Conservation (phyloP, 1,139 yeast species). For the Scheffersomyces parashehatae region DNA sequence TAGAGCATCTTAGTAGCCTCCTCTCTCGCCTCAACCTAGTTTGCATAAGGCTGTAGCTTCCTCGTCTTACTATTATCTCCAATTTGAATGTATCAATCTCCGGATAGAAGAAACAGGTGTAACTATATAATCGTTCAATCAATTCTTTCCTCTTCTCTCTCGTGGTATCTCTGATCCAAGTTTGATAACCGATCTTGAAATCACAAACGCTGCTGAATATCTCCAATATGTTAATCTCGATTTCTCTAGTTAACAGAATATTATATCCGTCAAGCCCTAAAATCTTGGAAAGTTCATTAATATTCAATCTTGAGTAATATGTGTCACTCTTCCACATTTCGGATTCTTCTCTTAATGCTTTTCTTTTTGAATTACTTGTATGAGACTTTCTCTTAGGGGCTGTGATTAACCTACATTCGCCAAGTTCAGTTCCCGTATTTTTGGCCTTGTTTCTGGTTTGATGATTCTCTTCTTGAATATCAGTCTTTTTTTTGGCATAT, state of each 20-base stretch:
- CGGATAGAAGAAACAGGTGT: constrained; percentile 52
- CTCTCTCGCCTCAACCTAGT: constrained; percentile 71
- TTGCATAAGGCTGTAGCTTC: constrained; percentile 80
- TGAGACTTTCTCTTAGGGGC: too few species aligned
- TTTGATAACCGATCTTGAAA: constrained; percentile 70
- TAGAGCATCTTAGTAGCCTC: constrained; percentile 21
- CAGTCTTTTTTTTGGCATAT: too few species aligned
- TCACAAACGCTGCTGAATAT: constrained; percentile 59
- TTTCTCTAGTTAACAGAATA: constrained; percentile 26
- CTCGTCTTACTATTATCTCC: constrained; percentile 74
- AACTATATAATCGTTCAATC: constrained; percentile 47
- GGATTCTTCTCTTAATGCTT: neutral
- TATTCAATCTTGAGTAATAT: constrained; percentile 31
- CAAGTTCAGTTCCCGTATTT: too few species aligned
- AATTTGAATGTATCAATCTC: constrained; percentile 50
- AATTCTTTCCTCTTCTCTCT: constrained; percentile 50
- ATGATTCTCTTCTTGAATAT: too few species aligned
- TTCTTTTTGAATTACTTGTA: too few species aligned
- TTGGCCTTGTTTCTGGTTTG: too few species aligned
- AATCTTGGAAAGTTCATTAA: constrained; percentile 26
- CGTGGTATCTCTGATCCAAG: constrained; percentile 80
- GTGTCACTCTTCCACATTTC: constrained; percentile 8
- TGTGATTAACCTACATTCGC: too few species aligned
- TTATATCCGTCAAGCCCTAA: constrained; percentile 24
- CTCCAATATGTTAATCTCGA: constrained; percentile 59